These are phyloP conservation scores for Dryas octopetala DNA, from an alignment of 306 rosid species.

Conservation along the genomic window DNA sequence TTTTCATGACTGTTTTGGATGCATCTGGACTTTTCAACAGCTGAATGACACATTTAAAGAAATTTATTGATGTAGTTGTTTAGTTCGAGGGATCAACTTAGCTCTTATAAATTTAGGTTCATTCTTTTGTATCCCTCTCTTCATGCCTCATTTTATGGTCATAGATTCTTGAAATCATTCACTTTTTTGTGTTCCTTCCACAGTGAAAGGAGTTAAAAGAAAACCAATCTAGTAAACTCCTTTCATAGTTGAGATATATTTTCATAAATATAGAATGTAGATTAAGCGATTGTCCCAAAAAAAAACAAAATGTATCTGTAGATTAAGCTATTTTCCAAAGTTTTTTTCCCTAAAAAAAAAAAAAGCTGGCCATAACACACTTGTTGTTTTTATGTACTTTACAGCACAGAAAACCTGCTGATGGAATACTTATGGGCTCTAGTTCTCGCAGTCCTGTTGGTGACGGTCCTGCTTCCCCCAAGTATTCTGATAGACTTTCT, in stretches of 20 bases:
- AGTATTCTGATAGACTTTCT: constrained; percentile 94
- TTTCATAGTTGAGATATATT: not conserved
- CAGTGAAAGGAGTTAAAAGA: not conserved
- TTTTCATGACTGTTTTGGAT: not conserved
- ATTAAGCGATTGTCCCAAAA: not conserved
- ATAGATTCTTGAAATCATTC: not conserved
- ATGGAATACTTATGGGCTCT: constrained; percentile 88
- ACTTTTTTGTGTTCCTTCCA: not conserved
- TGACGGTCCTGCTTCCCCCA: constrained; percentile 88
- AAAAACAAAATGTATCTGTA: not conserved
- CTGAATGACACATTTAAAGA: not conserved
- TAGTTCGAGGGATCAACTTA: not conserved
- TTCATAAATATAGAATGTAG: no score
- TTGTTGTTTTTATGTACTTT: constrained; percentile 26
- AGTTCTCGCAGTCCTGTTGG: constrained; percentile 92
- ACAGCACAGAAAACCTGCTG: constrained; percentile 96
- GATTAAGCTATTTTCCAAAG: not conserved
- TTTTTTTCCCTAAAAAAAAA: not conserved
- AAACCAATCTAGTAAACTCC: not conserved
- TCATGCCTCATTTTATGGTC: not conserved
- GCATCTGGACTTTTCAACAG: not conserved
- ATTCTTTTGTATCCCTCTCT: no score
- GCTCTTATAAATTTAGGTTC: not conserved
- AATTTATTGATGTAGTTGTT: not conserved
- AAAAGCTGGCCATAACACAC: not conserved